phyloP scores from a whole-genome alignment of 495 filamentous ascomycete genomes.

The Amphirosellinia nigrospora region DNA sequence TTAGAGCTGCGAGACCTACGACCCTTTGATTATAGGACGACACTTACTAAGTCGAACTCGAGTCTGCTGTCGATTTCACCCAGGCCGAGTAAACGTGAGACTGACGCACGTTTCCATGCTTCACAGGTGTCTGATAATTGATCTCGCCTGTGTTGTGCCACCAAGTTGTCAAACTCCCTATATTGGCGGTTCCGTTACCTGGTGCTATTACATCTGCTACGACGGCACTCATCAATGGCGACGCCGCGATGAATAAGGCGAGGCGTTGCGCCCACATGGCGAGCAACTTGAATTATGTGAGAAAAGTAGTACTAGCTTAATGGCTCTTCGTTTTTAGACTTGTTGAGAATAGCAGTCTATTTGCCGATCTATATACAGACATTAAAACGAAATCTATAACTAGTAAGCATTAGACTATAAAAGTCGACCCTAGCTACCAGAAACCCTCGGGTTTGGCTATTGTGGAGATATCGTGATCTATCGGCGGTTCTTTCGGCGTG shows the following conservation, averaged over 20 bases:
- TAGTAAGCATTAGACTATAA: neutral
- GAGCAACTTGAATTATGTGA: neutral
- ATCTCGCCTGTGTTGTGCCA: neutral
- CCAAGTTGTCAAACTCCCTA: neutral
- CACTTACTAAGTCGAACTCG: neutral
- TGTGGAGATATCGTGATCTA: constrained; percentile 2
- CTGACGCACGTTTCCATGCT: neutral
- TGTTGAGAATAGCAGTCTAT: neutral
- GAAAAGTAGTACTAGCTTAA: neutral
- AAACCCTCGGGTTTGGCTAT: neutral
- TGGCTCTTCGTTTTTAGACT: neutral
- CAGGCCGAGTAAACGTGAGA: constrained; percentile 5
- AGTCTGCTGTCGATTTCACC: neutral
- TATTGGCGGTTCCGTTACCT: neutral
- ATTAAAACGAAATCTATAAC: neutral
- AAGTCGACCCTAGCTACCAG: neutral
- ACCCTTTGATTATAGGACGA: neutral
- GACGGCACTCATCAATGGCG: neutral
- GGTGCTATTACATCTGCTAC: neutral
- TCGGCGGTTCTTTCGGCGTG: constrained; percentile 8
- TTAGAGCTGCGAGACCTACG: neutral
- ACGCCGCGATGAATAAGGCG: neutral
- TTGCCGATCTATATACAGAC: neutral
- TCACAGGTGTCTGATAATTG: neutral
- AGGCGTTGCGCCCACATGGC: neutral